phyloP scores from a whole-genome alignment of 1,284 basidiomycete species.

The Sutorius eximius region DNA sequence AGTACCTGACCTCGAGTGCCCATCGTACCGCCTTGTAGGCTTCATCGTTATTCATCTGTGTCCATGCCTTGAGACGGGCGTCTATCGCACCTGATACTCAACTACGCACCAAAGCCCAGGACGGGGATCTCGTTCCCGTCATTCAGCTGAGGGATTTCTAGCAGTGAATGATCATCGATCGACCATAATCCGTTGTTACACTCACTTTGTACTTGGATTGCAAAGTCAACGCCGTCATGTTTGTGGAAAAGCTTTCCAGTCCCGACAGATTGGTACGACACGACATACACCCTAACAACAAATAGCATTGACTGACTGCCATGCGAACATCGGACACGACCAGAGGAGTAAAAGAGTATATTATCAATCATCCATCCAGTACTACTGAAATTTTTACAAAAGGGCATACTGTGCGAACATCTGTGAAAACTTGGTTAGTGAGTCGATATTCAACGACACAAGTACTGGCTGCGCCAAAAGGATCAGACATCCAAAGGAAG shows the following conservation, averaged over 20 bases:
- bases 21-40: constrained; percentile 5
- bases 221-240: not conserved
- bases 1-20: constrained; percentile 7
- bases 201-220: constrained; percentile 13
- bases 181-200: not conserved
- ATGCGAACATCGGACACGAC: not conserved
- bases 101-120: constrained; percentile 11
- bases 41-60: constrained; percentile 2
- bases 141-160: constrained; percentile 5
- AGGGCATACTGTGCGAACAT: not conserved
- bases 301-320: too few relatives aligned
- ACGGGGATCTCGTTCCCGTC: constrained; percentile 12
- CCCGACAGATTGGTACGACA: not conserved
- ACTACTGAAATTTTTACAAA: not conserved
- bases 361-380: not conserved
- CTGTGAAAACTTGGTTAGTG: constrained; percentile 15
- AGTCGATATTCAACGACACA: not conserved
- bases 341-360: not conserved
- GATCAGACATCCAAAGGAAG: constrained; percentile 79
- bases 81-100: not conserved
- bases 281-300: not conserved
- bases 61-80: not conserved
- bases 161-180: not conserved
- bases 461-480: constrained; percentile 30
- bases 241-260: not conserved